These are phyloP conservation scores for Pseudopyricularia cyperi DNA, from an alignment of 2,329 filamentous ascomycete genomes.

Conservation along the genomic window DNA sequence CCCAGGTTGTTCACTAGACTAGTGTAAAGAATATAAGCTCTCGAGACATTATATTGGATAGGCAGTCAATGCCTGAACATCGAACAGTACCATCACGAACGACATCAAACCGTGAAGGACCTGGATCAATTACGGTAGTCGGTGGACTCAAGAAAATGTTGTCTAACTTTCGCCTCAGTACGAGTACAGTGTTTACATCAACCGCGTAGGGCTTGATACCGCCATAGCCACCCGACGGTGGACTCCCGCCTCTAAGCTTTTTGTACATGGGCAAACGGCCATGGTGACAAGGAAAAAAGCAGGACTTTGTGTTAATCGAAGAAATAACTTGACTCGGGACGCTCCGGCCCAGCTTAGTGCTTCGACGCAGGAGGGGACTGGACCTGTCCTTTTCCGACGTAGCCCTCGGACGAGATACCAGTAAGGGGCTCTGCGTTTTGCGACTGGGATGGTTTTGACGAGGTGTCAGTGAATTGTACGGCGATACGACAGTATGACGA, in stretches of 20 bases:
- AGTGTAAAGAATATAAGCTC: no score
- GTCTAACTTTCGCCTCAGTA: slow-evolving; percentile 16
- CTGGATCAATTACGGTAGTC: background rate
- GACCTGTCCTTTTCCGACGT: slow-evolving; percentile 65
- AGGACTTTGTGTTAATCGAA: slow-evolving; percentile 1
- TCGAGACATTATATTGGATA: background rate
- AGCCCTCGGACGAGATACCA: slow-evolving; percentile 67
- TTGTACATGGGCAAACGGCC: slow-evolving; percentile 7
- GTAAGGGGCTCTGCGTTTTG: slow-evolving; percentile 81
- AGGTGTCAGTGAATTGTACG: slow-evolving; percentile 5
- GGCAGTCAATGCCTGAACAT: background rate
- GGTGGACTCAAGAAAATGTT: slow-evolving; percentile 8
- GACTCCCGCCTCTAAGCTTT: slow-evolving; percentile 5
- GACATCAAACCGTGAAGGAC: background rate
- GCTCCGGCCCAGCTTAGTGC: slow-evolving; percentile 20
- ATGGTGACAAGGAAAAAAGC: slow-evolving; percentile 5
- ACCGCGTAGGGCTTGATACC: slow-evolving; percentile 2
- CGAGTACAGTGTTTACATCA: slow-evolving; percentile 21
- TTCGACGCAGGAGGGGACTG: slow-evolving; percentile 49
- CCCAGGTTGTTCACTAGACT: no score
- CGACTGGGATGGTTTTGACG: slow-evolving; percentile 36
- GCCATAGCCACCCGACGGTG: background rate
- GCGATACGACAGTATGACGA: no score
- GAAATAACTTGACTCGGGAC: background rate
- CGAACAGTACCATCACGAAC: background rate